These are phyloP conservation scores for Vigna unguiculata DNA, from an alignment of 306 rosid species.

Conservation along the genomic window DNA sequence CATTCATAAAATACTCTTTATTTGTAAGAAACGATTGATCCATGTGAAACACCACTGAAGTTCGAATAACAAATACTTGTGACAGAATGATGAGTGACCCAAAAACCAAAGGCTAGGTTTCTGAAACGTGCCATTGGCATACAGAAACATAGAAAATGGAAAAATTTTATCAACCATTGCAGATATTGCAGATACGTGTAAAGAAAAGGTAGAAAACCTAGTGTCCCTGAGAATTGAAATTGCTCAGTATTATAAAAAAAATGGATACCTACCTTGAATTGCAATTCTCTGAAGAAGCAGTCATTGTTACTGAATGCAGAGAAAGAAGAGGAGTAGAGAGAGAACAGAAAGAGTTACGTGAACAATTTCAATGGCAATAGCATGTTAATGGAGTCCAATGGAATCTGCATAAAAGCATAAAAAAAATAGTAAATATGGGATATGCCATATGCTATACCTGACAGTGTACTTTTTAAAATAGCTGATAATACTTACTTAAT, in stretches of 20 bases:
- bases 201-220: background rate
- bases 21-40: slow-evolving; percentile 8
- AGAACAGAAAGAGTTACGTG: background rate
- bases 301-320: slow-evolving; percentile 45
- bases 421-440: background rate
- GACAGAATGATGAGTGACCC: slow-evolving; percentile 1
- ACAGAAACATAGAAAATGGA: background rate
- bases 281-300: slow-evolving; percentile 53
- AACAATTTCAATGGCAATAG: background rate
- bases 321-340: background rate
- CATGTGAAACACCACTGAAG: background rate
- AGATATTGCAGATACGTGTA: background rate
- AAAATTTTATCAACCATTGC: background rate
- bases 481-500: too few species aligned
- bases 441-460: slow-evolving; percentile 15
- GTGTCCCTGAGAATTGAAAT: slow-evolving; percentile 14
- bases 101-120: background rate
- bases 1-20: background rate
- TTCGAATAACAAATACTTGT: slow-evolving; percentile 1
- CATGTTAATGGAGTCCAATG: background rate
- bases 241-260: background rate
- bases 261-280: slow-evolving; percentile 63
- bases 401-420: slow-evolving; percentile 35
- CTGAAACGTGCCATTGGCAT: background rate
- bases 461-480: too few species aligned